These are phyloP conservation scores for Aegilops bicornis DNA, from an alignment of 176 grass and related monocot genomes.

Conservation along the genomic window DNA sequence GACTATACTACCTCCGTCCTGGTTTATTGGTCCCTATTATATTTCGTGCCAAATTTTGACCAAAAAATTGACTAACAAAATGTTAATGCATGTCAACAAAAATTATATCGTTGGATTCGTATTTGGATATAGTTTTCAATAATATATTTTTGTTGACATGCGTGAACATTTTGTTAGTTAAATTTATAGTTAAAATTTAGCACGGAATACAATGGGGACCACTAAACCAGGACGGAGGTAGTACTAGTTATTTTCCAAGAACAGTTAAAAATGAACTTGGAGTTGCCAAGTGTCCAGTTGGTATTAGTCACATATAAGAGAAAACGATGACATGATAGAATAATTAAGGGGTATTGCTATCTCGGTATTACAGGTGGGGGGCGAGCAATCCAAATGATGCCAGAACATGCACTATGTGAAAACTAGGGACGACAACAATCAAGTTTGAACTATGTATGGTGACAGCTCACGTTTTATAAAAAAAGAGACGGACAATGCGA, in stretches of 20 bases:
- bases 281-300: background rate
- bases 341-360: constrained; percentile 21
- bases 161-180: background rate
- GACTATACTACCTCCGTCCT: background rate
- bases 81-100: too few species aligned
- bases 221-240: background rate
- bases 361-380: constrained; percentile 21
- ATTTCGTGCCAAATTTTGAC: too few species aligned
- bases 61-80: too few species aligned
- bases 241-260: too few species aligned
- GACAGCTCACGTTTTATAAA: constrained; percentile 14
- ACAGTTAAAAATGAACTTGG: constrained; percentile 7
- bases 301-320: constrained; percentile 3
- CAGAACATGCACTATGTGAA: constrained; percentile 34
- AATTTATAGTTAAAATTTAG: background rate
- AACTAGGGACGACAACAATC: constrained; percentile 32
- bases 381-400: constrained; percentile 40
- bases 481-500: background rate
- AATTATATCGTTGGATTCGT: too few species aligned
- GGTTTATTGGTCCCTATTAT: too few species aligned
- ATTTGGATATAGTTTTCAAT: too few species aligned
- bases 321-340: constrained; percentile 5
- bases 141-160: too few species aligned
- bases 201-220: too few species aligned
- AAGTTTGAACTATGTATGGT: constrained; percentile 38